These are phyloP conservation scores for Fusarium sulawesiense DNA, from an alignment of 2,329 filamentous ascomycete genomes.

Conservation along the genomic window DNA sequence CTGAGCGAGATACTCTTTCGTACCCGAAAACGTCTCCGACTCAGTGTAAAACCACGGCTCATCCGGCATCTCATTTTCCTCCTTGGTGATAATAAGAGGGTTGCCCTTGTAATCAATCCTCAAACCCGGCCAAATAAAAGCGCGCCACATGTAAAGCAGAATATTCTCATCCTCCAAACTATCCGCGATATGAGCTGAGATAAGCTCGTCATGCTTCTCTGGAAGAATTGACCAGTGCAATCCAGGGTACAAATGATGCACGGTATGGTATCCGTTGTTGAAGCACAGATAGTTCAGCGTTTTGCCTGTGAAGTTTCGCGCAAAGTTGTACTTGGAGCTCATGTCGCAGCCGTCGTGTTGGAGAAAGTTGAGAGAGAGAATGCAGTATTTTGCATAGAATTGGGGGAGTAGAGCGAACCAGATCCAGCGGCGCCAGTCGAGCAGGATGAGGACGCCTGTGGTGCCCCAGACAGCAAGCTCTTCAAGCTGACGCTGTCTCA, in stretches of 20 bases:
- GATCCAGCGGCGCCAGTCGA: conserved; percentile 25
- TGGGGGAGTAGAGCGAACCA: conserved; percentile 19
- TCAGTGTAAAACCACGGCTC: conserved; percentile 19
- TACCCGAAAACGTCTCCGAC: conserved; percentile 7
- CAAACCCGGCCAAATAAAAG: conserved; percentile 11
- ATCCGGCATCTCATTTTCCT: conserved; percentile 22
- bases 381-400: conserved; percentile 25
- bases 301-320: conserved; percentile 12
- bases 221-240: conserved; percentile 21
- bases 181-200: not conserved
- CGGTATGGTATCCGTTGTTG: conserved; percentile 25
- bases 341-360: conserved; percentile 27
- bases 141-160: conserved; percentile 14
- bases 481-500: conserved; percentile 10
- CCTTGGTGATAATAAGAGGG: conserved; percentile 2
- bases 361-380: conserved; percentile 16
- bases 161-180: conserved; percentile 8
- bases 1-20: conserved; percentile 16
- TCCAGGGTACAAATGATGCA: conserved; percentile 17
- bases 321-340: conserved; percentile 27
- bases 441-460: not conserved
- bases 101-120: conserved; percentile 20
- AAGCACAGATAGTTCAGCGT: conserved; percentile 18
- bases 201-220: conserved; percentile 15
- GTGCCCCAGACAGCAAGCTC: conserved; percentile 22